Conservation (phyloP, 225 moss, liverwort and hornwort species). For the Pseudisothecium myosuroides region DNA sequence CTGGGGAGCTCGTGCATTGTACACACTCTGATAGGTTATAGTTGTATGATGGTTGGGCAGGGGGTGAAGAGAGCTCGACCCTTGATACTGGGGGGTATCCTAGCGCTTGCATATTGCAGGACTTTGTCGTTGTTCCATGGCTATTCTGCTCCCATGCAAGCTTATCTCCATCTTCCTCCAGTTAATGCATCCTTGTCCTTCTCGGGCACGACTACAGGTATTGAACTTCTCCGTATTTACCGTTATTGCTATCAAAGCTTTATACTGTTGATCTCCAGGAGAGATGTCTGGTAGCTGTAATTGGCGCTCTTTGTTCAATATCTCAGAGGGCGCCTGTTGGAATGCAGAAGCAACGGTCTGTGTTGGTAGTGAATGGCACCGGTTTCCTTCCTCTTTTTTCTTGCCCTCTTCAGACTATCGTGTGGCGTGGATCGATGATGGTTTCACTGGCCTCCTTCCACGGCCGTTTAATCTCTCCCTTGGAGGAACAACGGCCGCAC, state of each 20-base stretch:
- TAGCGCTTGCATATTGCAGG: slow-evolving; percentile 84
- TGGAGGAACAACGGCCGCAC: slow-evolving; percentile 72
- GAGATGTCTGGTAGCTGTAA: not conserved
- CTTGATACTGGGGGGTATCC: slow-evolving; percentile 41
- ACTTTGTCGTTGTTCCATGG: slow-evolving; percentile 73
- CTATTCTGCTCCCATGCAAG: slow-evolving; percentile 88
- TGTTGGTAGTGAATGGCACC: slow-evolving; percentile 91
- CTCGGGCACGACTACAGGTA: slow-evolving; percentile 12
- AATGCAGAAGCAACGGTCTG: slow-evolving; percentile 49
- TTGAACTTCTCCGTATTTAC: not conserved
- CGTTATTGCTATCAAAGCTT: not conserved
- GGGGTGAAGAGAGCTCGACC: slow-evolving; percentile 56
- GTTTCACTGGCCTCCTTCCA: slow-evolving; percentile 79
- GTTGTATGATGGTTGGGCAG: slow-evolving; percentile 24
- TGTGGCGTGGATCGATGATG: slow-evolving; percentile 86
- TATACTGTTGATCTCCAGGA: not conserved
- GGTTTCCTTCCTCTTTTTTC: slow-evolving; percentile 93
- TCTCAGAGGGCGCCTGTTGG: not conserved
- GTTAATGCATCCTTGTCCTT: slow-evolving; percentile 10
- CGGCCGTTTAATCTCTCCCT: slow-evolving; percentile 50
- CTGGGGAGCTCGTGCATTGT: not conserved
- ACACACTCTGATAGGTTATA: not conserved
- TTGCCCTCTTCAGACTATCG: slow-evolving; percentile 62
- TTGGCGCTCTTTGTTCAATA: not conserved
- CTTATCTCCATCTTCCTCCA: slow-evolving; percentile 60